Evolutionary conservation across 2,329 filamentous ascomycete species (phyloP).

Genomic region (Verticillium klebahnii): DNA sequence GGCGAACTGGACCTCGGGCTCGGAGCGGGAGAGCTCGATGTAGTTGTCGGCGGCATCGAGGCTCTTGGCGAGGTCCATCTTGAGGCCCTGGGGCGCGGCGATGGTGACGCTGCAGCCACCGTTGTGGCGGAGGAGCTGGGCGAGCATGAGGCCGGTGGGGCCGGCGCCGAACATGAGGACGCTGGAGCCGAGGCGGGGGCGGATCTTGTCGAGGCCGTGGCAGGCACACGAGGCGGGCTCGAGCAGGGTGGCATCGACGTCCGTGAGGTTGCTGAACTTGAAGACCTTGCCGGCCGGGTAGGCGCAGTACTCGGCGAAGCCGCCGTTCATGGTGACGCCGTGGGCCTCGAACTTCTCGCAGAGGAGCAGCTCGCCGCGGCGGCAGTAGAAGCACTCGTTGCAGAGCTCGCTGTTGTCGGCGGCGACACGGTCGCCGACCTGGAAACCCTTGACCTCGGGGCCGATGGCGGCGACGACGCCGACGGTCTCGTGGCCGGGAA

Average conservation of each 20-base stretch:
- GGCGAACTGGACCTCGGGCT: slow-evolving; percentile 55
- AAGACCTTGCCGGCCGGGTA: slow-evolving; percentile 54
- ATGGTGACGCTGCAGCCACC: slow-evolving; percentile 67
- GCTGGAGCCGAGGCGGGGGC: slow-evolving; percentile 59
- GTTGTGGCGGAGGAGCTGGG: slow-evolving; percentile 59
- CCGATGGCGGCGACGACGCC: slow-evolving; percentile 58
- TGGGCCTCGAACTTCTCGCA: slow-evolving; percentile 67
- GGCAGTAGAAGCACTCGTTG: slow-evolving; percentile 70
- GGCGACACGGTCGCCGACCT: slow-evolving; percentile 59
- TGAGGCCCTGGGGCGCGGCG: slow-evolving; percentile 63
- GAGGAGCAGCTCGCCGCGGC: slow-evolving; percentile 60
- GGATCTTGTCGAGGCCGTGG: slow-evolving; percentile 65
- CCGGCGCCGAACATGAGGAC: slow-evolving; percentile 64
- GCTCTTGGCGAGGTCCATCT: slow-evolving; percentile 64
- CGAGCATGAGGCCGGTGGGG: slow-evolving; percentile 60
- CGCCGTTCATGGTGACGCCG: slow-evolving; percentile 63
- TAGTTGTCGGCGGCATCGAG: slow-evolving; percentile 51
- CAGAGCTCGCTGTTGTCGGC: slow-evolving; percentile 64
- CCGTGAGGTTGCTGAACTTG: slow-evolving; percentile 60
- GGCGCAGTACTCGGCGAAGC: slow-evolving; percentile 65
- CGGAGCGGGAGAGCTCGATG: slow-evolving; percentile 47
- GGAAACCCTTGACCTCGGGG: slow-evolving; percentile 53
- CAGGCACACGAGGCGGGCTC: slow-evolving; percentile 69
- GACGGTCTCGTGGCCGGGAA: slow-evolving; percentile 65
- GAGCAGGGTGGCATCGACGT: slow-evolving; percentile 65